These are phyloP conservation scores for Daldinia vernicosa DNA, from an alignment of 495 filamentous ascomycete genomes.

Conservation along the genomic window DNA sequence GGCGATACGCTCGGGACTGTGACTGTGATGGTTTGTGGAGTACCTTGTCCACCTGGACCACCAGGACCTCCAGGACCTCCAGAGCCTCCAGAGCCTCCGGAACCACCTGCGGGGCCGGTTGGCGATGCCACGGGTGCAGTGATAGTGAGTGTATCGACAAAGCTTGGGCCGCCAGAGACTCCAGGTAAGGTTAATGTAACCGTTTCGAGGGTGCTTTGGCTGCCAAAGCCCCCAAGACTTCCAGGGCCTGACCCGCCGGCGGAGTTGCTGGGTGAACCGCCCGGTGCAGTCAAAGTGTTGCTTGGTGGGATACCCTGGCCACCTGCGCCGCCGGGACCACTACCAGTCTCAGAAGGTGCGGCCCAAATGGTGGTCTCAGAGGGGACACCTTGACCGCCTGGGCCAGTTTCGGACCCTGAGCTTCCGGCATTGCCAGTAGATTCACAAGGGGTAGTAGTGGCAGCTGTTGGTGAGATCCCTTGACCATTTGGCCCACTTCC, in stretches of 20 bases:
- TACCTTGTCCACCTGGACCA: constrained; percentile 20
- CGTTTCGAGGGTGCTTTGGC: constrained; percentile 19
- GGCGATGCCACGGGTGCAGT: constrained; percentile 16
- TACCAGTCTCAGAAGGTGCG: constrained; percentile 20
- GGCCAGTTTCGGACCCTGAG: constrained; percentile 24
- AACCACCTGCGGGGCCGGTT: constrained; percentile 14
- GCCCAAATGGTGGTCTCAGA: constrained; percentile 37
- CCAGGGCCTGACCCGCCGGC: constrained; percentile 15
- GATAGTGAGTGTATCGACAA: constrained; percentile 15
- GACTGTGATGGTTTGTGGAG: constrained; percentile 35
- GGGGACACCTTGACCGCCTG: constrained; percentile 29
- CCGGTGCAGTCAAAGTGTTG: constrained; percentile 37
- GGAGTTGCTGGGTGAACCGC: constrained; percentile 27
- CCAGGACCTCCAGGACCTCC: constrained; percentile 16
- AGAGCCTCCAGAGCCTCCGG: constrained; percentile 8
- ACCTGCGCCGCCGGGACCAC: constrained; percentile 25
- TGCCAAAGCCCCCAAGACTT: constrained; percentile 10
- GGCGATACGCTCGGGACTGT: constrained; percentile 36
- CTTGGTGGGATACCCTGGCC: constrained; percentile 33
- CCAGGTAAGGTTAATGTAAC: constrained; percentile 30
- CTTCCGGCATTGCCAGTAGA: constrained; percentile 25
- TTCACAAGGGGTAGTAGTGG: constrained; percentile 33
- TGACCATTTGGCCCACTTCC: constrained; percentile 23
- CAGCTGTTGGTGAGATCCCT: constrained; percentile 14
- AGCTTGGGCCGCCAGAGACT: constrained; percentile 8